Evolutionary conservation across 495 filamentous ascomycete genomes (phyloP), one percentile per base, ranked within the genome.

Genomic region (Lentithecium fluviatile): DNA sequence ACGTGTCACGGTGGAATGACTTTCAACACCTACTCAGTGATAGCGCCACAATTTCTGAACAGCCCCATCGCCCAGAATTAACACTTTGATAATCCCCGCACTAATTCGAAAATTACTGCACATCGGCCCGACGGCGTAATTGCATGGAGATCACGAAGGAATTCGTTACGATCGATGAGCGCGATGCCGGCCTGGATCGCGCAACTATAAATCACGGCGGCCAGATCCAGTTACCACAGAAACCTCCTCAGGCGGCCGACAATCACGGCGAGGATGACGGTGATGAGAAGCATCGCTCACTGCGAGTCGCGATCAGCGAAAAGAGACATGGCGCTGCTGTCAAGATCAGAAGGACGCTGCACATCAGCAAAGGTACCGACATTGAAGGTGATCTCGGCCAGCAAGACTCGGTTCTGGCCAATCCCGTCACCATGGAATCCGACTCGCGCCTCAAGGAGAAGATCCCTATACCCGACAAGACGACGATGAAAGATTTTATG

Each of bases 401-500:
- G 1, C 12, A 45, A 23, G 15, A 23, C 12, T 20, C 24, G 20
- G 21, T 62, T 17, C 51, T 62, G 23, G 58, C 58, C 4, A 45
- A 56, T 3, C 10, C 38, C 6, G 24, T 24, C 24, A 24, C 15
- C 17, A 42, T 47, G 13, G 20, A 54, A 12, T 38, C 58, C 0
- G 50, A 62, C 17, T 47, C 51, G 7, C 37, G 50, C 17, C 19
- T 55, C 17, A 38, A 36, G 15, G 8, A 24, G 13, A 20, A 5
- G 13, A 40, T 19, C 4, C 50, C 50, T 0, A 5, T 26, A 29
- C 8, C 47, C 7, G 58, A 54, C 13, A 62, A 62, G 38, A 13
- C 11, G 1, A 56, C 38, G 0, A 23, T 60, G 1, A 68, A 69
- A 40, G 67, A 74, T 2, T 20, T 67, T n/a, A 1, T 73, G 12